Conservation (phyloP, 2,329 filamentous ascomycete genomes). For the Botrytis elliptica region DNA sequence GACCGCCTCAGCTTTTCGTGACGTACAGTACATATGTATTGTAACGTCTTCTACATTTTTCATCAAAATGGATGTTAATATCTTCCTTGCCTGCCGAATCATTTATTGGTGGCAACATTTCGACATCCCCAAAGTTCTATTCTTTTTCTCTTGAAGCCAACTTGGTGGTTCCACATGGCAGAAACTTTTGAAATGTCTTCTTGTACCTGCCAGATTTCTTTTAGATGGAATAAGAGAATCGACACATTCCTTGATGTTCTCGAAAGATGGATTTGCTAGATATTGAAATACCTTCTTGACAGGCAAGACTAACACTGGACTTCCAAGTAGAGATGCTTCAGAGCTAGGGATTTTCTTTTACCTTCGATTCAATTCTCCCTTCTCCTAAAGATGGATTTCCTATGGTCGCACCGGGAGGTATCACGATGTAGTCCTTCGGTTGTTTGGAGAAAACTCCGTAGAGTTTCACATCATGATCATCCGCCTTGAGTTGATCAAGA, state of each 20-base stretch:
- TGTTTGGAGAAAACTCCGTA: not conserved
- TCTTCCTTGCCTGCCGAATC: not conserved
- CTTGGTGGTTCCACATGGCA: not conserved
- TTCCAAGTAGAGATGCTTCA: not conserved
- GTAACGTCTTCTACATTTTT: not conserved
- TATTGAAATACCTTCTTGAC: not conserved
- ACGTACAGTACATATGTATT: not conserved
- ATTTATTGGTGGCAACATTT: not conserved
- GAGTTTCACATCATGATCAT: not conserved
- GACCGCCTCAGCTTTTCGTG: not conserved
- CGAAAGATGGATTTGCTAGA: not conserved
- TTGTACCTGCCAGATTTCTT: not conserved
- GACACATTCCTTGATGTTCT: not conserved
- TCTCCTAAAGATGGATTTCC: not conserved
- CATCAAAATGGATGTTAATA: not conserved
- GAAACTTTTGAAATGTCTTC: not conserved
- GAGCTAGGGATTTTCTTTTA: too few species aligned
- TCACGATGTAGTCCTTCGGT: not conserved
- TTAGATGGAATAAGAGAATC: not conserved
- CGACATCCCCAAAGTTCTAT: not conserved
- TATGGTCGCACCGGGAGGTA: not conserved
- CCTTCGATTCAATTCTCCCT: too few species aligned
- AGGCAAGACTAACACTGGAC: not conserved
- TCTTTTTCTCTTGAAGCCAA: not conserved
- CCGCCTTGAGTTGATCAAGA: not conserved